Evolutionary conservation across 371 early-diverging fungal species (phyloP), one percentile per base, ranked within the genome.

Genomic region (Parasitella parasitica): DNA sequence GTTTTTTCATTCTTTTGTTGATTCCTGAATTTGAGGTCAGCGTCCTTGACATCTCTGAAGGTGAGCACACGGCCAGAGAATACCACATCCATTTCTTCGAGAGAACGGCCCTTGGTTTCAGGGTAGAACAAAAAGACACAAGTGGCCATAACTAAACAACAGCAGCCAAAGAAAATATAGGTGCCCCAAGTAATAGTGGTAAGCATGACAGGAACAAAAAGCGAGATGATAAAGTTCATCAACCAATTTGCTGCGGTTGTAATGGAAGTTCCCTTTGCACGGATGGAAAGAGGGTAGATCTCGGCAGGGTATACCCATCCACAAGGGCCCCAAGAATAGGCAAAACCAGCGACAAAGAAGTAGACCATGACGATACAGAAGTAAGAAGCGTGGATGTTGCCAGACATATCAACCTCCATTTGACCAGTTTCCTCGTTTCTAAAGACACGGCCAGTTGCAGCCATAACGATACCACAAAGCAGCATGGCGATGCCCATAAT

Each of bases 211-310:
- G 81, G 81, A 7, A 67, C 70, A 16, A 81, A 75, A 37, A 75
- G 65, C 18, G 77, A 75, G 26, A 81, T 78, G 39, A 78, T 69
- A 36, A 76, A 78, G 76, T 84, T 84, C 68, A 72, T 75, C 39
- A 75, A 63, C 88, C 88, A 91, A 81, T 89, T 89, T 66, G 87
- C 81, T 70, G 88, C 81, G 22, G 89, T 91, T 27, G 83, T 71
- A 53, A 78, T 49, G 32, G 77, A 77, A 20, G 73, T 76, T 65
- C 73, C 77, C 73, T 77, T 77, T 59, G 82, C 73, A 71, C 82
- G 82, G 20, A 82, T 64, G 35, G 72, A 69, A 9, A 78, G 65
- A 61, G 82, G 79, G 64, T 64, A 89, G 72, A 90, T 85, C 69
- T 90, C 91, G 49, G 88, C 84, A 59, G 86, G 87, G 69, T 87